Percentiles rank a stretch among this genome's conserved stretches.
These are phyloP conservation scores for Striga asiatica DNA, from an alignment of 257 asterid genomes.

Conservation along the genomic window DNA sequence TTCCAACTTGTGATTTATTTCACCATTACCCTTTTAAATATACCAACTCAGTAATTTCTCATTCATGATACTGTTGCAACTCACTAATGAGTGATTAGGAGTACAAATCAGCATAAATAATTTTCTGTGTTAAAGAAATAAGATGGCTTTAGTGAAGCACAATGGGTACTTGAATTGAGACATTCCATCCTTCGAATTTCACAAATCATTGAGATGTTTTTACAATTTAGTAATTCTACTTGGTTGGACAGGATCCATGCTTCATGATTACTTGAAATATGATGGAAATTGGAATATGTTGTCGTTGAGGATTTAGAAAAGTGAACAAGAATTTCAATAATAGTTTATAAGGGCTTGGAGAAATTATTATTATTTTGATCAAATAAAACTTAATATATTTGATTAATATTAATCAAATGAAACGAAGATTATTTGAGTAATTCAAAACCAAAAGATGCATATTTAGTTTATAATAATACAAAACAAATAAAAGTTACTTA, in stretches of 20 bases:
- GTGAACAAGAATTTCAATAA: neutral
- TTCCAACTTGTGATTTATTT: neutral
- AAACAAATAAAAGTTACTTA: neutral
- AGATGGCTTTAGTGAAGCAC: no score
- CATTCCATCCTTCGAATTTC: no score
- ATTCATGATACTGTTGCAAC: neutral
- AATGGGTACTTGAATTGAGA: no score
- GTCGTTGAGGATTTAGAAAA: neutral
- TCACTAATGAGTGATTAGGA: neutral
- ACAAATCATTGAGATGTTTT: neutral
- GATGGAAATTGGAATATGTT: no score
- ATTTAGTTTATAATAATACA: neutral
- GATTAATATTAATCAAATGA: neutral
- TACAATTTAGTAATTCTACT: no score
- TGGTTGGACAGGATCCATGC: neutral
- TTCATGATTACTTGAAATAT: no score
- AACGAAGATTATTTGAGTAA: neutral
- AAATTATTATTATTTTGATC: neutral
- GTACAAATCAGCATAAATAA: neutral
- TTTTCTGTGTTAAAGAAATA: no score
- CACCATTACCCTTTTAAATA: no score
- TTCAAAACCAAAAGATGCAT: neutral
- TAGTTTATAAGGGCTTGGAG: neutral
- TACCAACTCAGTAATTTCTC: neutral
- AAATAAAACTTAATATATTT: no score